Percentiles rank a stretch among this genome's conserved stretches.
phyloP scores from a whole-genome alignment of 2,329 filamentous ascomycete genomes.

The Stagonosporopsis vannaccii region DNA sequence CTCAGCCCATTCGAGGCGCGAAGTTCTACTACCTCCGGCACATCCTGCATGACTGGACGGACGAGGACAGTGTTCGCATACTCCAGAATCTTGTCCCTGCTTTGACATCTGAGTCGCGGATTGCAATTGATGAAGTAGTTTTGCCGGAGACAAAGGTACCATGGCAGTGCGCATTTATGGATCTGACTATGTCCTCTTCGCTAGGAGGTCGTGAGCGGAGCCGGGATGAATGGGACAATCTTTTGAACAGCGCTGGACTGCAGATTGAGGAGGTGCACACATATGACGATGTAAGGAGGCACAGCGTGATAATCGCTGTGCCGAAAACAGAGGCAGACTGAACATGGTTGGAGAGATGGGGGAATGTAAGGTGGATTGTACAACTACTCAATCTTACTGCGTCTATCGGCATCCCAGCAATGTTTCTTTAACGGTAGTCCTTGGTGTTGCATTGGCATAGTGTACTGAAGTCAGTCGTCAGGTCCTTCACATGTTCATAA shows the following conservation, averaged over 20 bases:
- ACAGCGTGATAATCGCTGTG: slow-evolving; percentile 33
- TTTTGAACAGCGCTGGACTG: slow-evolving; percentile 35
- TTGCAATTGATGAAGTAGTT: slow-evolving; percentile 45
- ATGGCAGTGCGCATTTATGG: slow-evolving; percentile 42
- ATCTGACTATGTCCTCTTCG: slow-evolving; percentile 35
- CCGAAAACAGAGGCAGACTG: background rate
- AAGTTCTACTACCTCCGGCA: slow-evolving; percentile 45
- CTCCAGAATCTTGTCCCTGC: slow-evolving; percentile 34
- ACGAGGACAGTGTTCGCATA: slow-evolving; percentile 38
- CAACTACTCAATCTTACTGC: no score
- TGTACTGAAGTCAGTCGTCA: no score
- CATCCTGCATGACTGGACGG: slow-evolving; percentile 46
- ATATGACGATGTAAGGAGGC: slow-evolving; percentile 36
- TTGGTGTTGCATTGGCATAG: no score
- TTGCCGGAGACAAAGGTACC: slow-evolving; percentile 38
- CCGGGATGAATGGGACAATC: slow-evolving; percentile 24
- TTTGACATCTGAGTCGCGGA: slow-evolving; percentile 36
- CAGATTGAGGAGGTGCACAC: slow-evolving; percentile 33
- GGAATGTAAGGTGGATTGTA: no score
- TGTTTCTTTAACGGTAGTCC: no score
- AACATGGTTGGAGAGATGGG: no score
- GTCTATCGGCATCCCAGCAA: no score
- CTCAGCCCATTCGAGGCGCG: slow-evolving; percentile 38
- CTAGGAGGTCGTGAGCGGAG: slow-evolving; percentile 39
- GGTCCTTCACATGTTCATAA: no score